A percentile compares a stretch with the other conserved stretches of the same genome.
Evolutionary conservation across 257 asterid genomes (phyloP).

Genomic region (Solanum bulbocastanum): DNA sequence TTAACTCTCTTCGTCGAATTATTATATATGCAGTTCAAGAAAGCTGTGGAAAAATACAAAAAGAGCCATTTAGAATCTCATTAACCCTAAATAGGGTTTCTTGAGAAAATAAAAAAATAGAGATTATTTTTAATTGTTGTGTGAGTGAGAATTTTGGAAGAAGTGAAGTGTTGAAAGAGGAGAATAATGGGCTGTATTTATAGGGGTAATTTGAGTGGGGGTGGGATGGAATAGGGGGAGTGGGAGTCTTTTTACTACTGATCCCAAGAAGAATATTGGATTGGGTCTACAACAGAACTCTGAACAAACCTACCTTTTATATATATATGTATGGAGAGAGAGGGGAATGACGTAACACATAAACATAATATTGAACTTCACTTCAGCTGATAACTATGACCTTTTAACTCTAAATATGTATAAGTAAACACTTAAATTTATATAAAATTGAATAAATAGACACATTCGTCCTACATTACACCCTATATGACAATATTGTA

Average conservation of each 20-base stretch:
- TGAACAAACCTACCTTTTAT: conserved; percentile 4
- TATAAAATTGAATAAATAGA: too few relatives aligned
- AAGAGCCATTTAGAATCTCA: conserved; percentile 27
- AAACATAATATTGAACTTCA: rapidly evolving
- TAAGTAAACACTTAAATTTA: too few relatives aligned
- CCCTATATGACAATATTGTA: too few relatives aligned
- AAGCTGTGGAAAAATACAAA: conserved; percentile 91
- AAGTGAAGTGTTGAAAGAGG: neutral
- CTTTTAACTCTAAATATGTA: too few relatives aligned
- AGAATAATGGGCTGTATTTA: conserved; percentile 25
- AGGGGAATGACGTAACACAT: too few relatives aligned
- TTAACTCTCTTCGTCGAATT: neutral
- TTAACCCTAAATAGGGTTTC: conserved; percentile 27
- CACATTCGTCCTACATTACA: rapidly evolving
- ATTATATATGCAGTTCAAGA: conserved; percentile 72
- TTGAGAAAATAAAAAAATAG: neutral
- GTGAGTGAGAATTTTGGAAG: neutral
- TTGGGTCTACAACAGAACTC: conserved; percentile 37
- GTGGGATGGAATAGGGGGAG: too few relatives aligned
- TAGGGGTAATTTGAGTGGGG: conserved; percentile 24
- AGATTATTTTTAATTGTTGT: neutral
- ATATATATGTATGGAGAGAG: too few relatives aligned
- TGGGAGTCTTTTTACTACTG: conserved; percentile 40
- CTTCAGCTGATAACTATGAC: too few relatives aligned
- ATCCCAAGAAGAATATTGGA: conserved; percentile 97